phyloP scores from a whole-genome alignment of 177 flowering plant genomes.

The Vitis hybrid region DNA sequence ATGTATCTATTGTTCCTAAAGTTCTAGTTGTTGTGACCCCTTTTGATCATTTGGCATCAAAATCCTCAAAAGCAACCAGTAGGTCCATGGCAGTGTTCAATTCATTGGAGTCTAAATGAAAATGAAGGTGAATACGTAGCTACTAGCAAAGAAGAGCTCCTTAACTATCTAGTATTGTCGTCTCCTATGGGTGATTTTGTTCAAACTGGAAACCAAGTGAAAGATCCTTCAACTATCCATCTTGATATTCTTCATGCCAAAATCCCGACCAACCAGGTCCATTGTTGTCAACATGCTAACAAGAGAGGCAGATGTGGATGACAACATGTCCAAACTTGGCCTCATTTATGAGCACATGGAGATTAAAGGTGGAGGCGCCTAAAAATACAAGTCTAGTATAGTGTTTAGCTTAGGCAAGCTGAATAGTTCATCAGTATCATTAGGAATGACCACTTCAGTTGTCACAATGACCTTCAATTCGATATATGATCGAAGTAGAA shows the following conservation, averaged over 20 bases:
- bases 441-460: no score
- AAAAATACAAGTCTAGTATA: no score
- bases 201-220: constrained; percentile 48
- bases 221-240: no score
- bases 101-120: constrained; percentile 71
- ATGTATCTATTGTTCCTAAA: no score
- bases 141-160: constrained; percentile 72
- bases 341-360: no score
- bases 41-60: no score
- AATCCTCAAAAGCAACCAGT: constrained; percentile 2
- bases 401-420: no score
- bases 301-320: constrained; percentile 34
- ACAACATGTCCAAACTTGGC: background rate
- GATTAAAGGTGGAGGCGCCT: no score
- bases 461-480: no score
- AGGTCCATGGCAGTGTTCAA: constrained; percentile 94
- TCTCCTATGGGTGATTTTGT: constrained; percentile 82
- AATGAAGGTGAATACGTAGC: constrained; percentile 90
- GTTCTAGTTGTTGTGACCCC: no score
- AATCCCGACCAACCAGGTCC: constrained; percentile 52
- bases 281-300: constrained; percentile 46
- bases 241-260: constrained; percentile 20
- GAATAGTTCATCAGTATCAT: no score
- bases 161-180: constrained; percentile 67
- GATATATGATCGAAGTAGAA: no score